Evolutionary conservation across 441 rosid species (phyloP).

Genomic region (Dalechampia spathulata): DNA sequence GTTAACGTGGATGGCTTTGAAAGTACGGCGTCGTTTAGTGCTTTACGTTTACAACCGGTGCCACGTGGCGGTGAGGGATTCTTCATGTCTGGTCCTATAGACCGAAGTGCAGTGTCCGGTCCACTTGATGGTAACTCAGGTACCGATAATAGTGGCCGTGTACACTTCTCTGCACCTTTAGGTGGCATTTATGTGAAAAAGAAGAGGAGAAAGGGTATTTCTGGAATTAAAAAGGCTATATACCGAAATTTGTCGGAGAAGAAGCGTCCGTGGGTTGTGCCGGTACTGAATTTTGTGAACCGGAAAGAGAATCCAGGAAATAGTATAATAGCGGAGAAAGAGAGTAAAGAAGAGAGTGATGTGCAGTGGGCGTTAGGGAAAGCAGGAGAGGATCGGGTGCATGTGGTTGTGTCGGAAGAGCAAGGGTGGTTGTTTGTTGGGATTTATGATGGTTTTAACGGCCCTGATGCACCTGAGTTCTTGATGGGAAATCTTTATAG

Average conservation of each 20-base stretch:
- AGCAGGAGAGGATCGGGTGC: constrained; percentile 97
- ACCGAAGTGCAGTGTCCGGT: constrained; percentile 65
- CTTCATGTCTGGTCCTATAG: constrained; percentile 86
- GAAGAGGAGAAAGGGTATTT: constrained; percentile 55
- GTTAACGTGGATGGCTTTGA: constrained; percentile 70
- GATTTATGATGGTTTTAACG: constrained; percentile 90
- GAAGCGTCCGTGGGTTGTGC: constrained; percentile 92
- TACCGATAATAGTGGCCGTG: constrained; percentile 36
- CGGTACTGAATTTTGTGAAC: constrained; percentile 67
- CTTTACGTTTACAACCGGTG: constrained; percentile 82
- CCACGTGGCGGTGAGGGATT: constrained; percentile 62
- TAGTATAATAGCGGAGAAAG: constrained; percentile 20
- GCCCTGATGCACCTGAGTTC: constrained; percentile 96
- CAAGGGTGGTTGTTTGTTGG: constrained; percentile 97
- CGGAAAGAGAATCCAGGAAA: constrained; percentile 37
- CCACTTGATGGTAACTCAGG: constrained; percentile 48
- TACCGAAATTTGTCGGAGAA: constrained; percentile 60
- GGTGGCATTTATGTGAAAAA: constrained; percentile 59
- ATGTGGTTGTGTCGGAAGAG: constrained; percentile 92
- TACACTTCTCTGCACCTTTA: constrained; percentile 91
- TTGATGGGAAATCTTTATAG: constrained; percentile 95
- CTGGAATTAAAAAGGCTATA: constrained; percentile 44
- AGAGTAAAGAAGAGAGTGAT: constrained; percentile 33
- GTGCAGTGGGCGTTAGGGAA: constrained; percentile 97
- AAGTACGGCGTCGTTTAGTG: constrained; percentile 79